Conservation (phyloP, 768 basidiomycete genomes). For the Solioccasus polychromus region DNA sequence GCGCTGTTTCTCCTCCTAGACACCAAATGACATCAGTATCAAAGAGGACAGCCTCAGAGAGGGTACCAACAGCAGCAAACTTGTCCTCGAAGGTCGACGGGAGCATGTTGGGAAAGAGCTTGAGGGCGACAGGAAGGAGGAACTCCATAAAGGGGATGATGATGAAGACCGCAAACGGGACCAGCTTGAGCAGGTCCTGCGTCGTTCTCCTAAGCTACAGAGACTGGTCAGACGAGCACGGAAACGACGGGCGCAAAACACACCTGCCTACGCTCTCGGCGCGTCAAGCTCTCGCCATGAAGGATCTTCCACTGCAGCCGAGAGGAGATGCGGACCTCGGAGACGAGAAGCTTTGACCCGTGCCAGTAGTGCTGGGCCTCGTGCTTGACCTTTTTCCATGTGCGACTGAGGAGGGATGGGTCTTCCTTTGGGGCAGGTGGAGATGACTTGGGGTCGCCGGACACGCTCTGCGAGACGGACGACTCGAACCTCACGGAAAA, state of each 20-base stretch:
- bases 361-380: slow-evolving; percentile 98
- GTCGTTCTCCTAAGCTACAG: slow-evolving; percentile 87
- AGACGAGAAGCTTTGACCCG: slow-evolving; percentile 89
- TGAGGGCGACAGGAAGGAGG: slow-evolving; percentile 91
- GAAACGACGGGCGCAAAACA: slow-evolving; percentile 9
- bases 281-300: slow-evolving; percentile 86
- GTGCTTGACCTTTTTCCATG: slow-evolving; percentile 93
- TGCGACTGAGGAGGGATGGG: slow-evolving; percentile 51
- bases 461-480: slow-evolving; percentile 18
- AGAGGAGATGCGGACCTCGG: slow-evolving; percentile 88
- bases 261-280: slow-evolving; percentile 92
- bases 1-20: slow-evolving; percentile 92
- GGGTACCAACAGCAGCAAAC: slow-evolving; percentile 72
- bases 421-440: slow-evolving; percentile 48
- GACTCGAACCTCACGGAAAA: slow-evolving; percentile 19
- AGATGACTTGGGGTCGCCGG: slow-evolving; percentile 44
- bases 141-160: slow-evolving; percentile 99
- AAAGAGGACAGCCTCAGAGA: background rate
- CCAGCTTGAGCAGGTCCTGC: slow-evolving; percentile 85
- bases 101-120: slow-evolving; percentile 98
- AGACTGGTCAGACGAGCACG: slow-evolving; percentile 3
- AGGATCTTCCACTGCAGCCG: slow-evolving; percentile 90
- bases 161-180: slow-evolving; percentile 93
- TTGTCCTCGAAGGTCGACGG: slow-evolving; percentile 99
- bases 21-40: background rate